Base-by-base conservation (phyloP, 495 filamentous ascomycete genomes). In the Neurospora pannonica region DNA sequence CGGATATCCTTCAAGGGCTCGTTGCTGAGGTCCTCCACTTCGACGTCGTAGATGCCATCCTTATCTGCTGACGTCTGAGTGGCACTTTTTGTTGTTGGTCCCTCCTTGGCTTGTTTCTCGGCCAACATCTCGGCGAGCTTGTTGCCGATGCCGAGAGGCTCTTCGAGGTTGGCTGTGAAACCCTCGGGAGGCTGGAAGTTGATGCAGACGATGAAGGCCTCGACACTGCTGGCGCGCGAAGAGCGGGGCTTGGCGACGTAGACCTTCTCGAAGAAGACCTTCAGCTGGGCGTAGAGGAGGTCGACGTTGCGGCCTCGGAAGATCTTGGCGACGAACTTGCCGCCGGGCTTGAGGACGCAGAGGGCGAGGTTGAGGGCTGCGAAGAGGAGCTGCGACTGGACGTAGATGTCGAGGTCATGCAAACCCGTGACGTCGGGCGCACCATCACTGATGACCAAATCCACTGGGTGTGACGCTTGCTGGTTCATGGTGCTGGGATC, bases 321-420 rank as follows among this genome's bases (percentile, higher is more conserved):
- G 76, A 99, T 97, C 84, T 99, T 99, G 9, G 96, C 95, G 10
- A 99, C 95, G 77, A 99, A 99, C 77, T 92, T 97, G 71, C 97
- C 96, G 37, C 97, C 96, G 0, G 94, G 94, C 34, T 92, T 91
- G 48, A 99, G 88, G 40, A 98, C 93, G 79, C 94, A 95, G 11
- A 97, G 86, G 10, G 96, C 93, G 3, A 99, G 89, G 80, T 97
- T 97, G 19, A 99, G 87, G 0, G 96, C 96, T 3, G 95, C 92
- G 80, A 94, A 97, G 71, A 99, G 91, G 24, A 99, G 89, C 82
- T 98, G 95, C 4, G 93, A 93, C 82, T 99, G 96, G 21, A 99
- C 92, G 81, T 98, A 98, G 77, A 98, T 98, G 81, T 99, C 96
- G 9, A 99, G 87, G 82, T 99, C 96, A 81, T 99, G 96, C 4